Evolutionary conservation across 116 monocot species (phyloP).

Genomic region (Posidonia oceanica): DNA sequence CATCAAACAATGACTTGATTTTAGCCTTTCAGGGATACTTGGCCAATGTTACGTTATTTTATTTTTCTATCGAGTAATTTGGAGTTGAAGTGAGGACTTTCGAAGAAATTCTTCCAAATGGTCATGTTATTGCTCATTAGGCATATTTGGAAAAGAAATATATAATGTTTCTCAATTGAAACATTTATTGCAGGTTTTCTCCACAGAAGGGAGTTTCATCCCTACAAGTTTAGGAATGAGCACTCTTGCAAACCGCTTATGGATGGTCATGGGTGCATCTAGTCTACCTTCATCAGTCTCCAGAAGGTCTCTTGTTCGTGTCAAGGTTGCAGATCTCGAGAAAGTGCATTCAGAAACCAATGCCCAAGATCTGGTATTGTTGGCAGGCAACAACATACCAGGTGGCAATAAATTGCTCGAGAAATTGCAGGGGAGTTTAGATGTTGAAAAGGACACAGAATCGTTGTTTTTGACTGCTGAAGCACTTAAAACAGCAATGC

Average conservation of each 20-base stretch:
- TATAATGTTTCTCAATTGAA: background rate
- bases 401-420: conserved; percentile 49
- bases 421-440: conserved; percentile 56
- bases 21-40: too few relatives aligned
- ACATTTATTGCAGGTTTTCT: conserved; percentile 35
- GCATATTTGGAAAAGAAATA: background rate
- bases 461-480: conserved; percentile 28
- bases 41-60: too few relatives aligned
- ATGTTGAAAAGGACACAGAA: conserved; percentile 33
- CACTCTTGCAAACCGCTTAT: conserved; percentile 23
- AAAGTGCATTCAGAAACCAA: conserved; percentile 3
- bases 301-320: conserved; percentile 17
- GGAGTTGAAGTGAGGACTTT: too few relatives aligned
- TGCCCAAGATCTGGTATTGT: conserved; percentile 11
- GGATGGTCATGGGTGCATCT: conserved; percentile 89
- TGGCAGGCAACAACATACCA: conserved; percentile 48
- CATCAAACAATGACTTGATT: too few relatives aligned
- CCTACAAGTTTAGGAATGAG: conserved; percentile 68
- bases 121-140: background rate
- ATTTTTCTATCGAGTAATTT: too few relatives aligned
- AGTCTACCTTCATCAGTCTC: conserved; percentile 18
- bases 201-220: conserved; percentile 40
- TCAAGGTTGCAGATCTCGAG: conserved; percentile 31
- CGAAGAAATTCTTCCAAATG: background rate
- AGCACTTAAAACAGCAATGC: conserved; percentile 54